phyloP scores from a whole-genome alignment of 2,329 filamentous ascomycete genomes.

The Phialophora macrospora region DNA sequence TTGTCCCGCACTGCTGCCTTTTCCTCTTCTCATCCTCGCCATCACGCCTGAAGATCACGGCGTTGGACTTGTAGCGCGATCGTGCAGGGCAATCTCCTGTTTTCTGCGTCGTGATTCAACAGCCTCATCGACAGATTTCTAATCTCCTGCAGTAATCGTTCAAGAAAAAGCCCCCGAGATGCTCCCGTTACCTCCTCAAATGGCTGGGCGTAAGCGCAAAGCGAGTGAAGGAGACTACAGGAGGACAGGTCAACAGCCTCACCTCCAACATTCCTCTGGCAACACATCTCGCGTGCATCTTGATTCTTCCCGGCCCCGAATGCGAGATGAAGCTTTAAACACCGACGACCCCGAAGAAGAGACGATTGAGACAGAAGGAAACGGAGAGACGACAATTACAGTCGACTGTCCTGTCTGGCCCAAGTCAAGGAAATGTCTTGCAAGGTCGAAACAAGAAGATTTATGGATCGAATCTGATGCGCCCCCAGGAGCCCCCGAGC shows the following conservation, averaged over 20 bases:
- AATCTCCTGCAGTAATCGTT: slow-evolving; percentile 15
- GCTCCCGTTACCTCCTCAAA: neutral
- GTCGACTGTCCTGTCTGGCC: slow-evolving; percentile 24
- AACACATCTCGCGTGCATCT: neutral
- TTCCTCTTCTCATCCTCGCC: neutral
- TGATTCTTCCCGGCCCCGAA: neutral
- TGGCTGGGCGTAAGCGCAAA: slow-evolving; percentile 30
- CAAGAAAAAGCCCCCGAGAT: slow-evolving; percentile 16
- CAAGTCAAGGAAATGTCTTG: slow-evolving; percentile 8
- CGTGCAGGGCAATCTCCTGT: neutral
- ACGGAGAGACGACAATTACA: slow-evolving; percentile 19
- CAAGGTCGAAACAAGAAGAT: neutral
- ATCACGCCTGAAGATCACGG: neutral
- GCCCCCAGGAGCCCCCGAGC: slow-evolving; percentile 1
- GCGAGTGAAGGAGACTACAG: slow-evolving; percentile 32
- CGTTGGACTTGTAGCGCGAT: neutral
- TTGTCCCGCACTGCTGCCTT: neutral
- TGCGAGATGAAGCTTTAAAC: neutral
- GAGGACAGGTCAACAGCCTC: neutral
- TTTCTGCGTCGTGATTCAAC: slow-evolving; percentile 23
- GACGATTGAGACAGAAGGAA: slow-evolving; percentile 24
- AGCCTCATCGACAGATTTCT: slow-evolving; percentile 15
- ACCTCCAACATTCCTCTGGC: neutral
- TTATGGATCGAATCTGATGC: neutral
- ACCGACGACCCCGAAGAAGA: slow-evolving; percentile 12